These are phyloP conservation scores for Carallia pectinifolia DNA, from an alignment of 345 rosid genomes.

Conservation along the genomic window DNA sequence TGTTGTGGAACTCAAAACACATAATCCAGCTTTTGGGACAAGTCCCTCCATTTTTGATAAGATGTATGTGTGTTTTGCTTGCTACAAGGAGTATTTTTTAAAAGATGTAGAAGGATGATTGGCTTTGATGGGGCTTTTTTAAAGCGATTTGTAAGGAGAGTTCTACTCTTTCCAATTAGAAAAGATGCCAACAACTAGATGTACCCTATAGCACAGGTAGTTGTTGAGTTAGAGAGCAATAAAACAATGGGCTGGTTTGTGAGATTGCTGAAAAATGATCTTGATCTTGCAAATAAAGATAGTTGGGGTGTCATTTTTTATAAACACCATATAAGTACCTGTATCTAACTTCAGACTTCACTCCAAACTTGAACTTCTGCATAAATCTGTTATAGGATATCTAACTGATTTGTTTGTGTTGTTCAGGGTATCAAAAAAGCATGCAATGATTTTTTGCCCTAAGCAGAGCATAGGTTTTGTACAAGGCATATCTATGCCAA, in stretches of 20 bases:
- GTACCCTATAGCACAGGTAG: background rate
- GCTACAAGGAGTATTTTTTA: rapidly evolving
- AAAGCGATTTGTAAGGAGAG: too few species aligned
- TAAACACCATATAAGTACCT: background rate
- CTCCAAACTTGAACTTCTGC: background rate
- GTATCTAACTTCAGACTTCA: too few species aligned
- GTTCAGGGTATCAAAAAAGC: too few species aligned
- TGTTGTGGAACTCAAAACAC: too few species aligned
- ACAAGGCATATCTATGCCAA: background rate
- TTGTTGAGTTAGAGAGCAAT: background rate
- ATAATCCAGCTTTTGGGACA: rapidly evolving
- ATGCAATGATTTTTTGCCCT: background rate
- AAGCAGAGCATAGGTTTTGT: background rate
- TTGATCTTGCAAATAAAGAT: background rate
- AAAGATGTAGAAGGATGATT: too few species aligned
- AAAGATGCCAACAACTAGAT: background rate
- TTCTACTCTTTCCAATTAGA: background rate
- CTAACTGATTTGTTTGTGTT: too few species aligned
- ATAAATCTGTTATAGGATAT: rapidly evolving
- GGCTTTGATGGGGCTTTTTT: too few species aligned
- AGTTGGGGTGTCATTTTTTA: background rate
- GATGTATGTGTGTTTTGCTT: too few species aligned
- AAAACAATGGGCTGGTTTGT: background rate
- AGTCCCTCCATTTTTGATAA: too few species aligned
- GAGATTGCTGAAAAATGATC: background rate